Evolutionary conservation across 1,284 basidiomycete genomes (phyloP), one percentile per base, ranked within the genome.

Genomic region (Ustilago esculenta): DNA sequence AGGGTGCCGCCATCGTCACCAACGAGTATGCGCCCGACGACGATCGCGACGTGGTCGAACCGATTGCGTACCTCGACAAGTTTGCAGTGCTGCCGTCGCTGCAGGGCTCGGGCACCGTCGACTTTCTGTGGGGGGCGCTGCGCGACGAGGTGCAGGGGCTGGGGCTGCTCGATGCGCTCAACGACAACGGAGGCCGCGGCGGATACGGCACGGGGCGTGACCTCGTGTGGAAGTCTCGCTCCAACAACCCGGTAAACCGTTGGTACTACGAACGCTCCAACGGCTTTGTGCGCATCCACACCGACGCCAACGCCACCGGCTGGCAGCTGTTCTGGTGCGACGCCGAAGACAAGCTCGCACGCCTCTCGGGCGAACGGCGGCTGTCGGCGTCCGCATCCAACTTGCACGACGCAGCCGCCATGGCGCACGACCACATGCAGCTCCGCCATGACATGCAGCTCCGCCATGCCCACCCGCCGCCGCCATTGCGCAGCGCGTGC

Each of bases 301-400:
- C 77, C 8, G 64, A 73, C 42, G 51, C 48, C 18, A 59, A 59
- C 23, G 56, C 53, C 18, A 57, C 56, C 1, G 64, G 48, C 29
- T 98, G 92, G 94, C 89, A 90, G 54, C 84, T 99, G 75, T 99
- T 99, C 84, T 99, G 96, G 96, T 97, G 94, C 82, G 95, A 98
- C 83, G 93, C 90, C 1, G 96, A 99, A 84, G 91, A 89, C 81
- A 86, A 88, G 50, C 63, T 81, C 8, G 71, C 72, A 21, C 48
- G 61, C 14, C 70, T 75, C 25, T 69, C 67, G 9, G 77, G 78
- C 1, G 73, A 77, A 67, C 50, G 64, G n/a, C 40, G 73, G 15
- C 43, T 74, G 4, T 47, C 61, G 8, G 66, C 67, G 5, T 66
- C 66, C 15, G 59, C 51, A 2, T 56, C 54, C 17, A 56, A 53